These are phyloP conservation scores for Fraxinus velutina DNA, from an alignment of 305 asterid species.

Conservation along the genomic window DNA sequence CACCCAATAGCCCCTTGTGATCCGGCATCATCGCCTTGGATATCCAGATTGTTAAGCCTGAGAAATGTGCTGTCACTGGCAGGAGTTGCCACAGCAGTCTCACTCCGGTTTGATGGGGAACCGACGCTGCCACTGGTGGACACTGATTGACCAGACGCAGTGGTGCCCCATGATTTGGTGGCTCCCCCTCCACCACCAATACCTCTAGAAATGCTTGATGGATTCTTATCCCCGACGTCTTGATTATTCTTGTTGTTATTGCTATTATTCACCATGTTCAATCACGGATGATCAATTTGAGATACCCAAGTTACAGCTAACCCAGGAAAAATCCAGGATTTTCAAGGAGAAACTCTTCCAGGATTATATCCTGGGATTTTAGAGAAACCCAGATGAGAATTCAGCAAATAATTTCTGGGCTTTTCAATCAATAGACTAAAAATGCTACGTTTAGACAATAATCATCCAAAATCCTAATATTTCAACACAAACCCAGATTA, in stretches of 20 bases:
- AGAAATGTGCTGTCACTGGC: conserved; percentile 56
- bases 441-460: not conserved
- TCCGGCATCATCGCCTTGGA: conserved; percentile 83
- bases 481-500: not conserved
- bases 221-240: conserved; percentile 39
- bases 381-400: conserved; percentile 16
- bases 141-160: conserved; percentile 80
- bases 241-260: conserved; percentile 19
- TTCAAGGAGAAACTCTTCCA: not conserved
- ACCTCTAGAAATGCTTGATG: conserved; percentile 37
- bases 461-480: not conserved
- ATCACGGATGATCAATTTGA: not conserved
- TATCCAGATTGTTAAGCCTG: conserved; percentile 64
- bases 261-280: conserved; percentile 32
- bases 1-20: conserved; percentile 82
- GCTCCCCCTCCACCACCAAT: conserved; percentile 43
- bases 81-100: conserved; percentile 65
- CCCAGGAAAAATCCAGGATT: not conserved
- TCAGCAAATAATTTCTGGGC: not conserved
- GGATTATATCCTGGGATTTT: not conserved
- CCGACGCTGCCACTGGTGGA: conserved; percentile 93
- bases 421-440: not conserved
- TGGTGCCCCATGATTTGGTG: conserved; percentile 73
- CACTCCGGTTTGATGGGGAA: conserved; percentile 87
- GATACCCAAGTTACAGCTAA: not conserved